Evolutionary conservation across 352 stramenopile genomes (phyloP).

Genomic region (Halophytophthora batemanensis): DNA sequence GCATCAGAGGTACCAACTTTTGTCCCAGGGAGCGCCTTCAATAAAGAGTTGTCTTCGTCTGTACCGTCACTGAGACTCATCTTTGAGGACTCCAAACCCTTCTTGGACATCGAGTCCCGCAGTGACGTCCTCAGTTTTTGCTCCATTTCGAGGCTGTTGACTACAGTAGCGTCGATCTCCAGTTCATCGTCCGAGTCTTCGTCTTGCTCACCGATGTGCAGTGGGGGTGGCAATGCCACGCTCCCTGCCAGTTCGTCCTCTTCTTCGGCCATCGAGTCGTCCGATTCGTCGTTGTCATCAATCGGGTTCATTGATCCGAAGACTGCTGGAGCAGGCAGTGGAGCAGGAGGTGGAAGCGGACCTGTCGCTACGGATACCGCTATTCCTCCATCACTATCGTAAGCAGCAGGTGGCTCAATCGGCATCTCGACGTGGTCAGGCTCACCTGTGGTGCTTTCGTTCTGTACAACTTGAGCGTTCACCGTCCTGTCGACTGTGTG

Average conservation of each 20-base stretch:
- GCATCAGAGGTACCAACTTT: constrained; percentile 8
- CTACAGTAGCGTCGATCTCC: constrained; percentile 35
- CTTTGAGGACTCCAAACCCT: background rate
- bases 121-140: constrained; percentile 13
- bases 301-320: constrained; percentile 31
- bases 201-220: constrained; percentile 16
- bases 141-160: constrained; percentile 23
- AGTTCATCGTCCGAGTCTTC: constrained; percentile 53
- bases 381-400: background rate
- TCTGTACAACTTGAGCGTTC: background rate
- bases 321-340: constrained; percentile 11
- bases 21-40: constrained; percentile 13
- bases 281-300: constrained; percentile 22
- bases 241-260: constrained; percentile 12
- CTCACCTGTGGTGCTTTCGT: too few species aligned
- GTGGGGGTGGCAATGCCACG: constrained; percentile 4
- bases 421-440: too few species aligned
- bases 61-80: constrained; percentile 1
- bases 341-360: constrained; percentile 20
- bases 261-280: constrained; percentile 33
- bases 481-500: too few species aligned
- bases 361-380: background rate
- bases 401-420: background rate
- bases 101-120: background rate
- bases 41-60: constrained; percentile 9